Base-by-base conservation (phyloP, 371 early-diverging fungal genomes). In the Chytridiales sp. region DNA sequence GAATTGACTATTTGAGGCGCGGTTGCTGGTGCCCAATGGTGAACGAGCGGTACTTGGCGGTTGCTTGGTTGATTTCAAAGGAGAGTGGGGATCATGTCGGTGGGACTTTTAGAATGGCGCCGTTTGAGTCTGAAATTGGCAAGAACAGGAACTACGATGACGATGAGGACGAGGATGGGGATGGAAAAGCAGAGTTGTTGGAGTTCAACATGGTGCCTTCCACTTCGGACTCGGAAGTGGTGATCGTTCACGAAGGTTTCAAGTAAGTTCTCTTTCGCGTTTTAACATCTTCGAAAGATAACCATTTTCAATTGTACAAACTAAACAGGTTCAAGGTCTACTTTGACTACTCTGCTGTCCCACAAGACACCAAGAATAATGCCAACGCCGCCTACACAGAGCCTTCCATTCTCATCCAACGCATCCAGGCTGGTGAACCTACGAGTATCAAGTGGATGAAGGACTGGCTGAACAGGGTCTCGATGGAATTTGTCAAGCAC, bases 181-280 rank as follows among this genome's bases (percentile, higher is more conserved):
- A 50, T 26, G 8, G 27, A 26, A 52, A 38, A 29, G 40, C 13
- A 40, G n/a, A n/a, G n/a, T n/a, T n/a, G n/a, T n/a, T n/a, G n/a
- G 17, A 34, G 9, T 22, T 66, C 47, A 30, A n/a, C 31, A 60
- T 61, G 21, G 50, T 51, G 17, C 24, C 26, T 57, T 24, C 36
- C 27, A 22, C 32, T 27, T 53, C 34, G 24, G 54, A 58, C 17
- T 0, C n/a, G 17, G 52, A 27, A 1, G 60, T 60, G 11, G 36
- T 55, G 54, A 60, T 31, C 46, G 48, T 38, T 13, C 26, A 38
- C 38, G 44, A 44, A 9, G 60, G 52, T 22, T 76, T 74, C 61
- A 74, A 72, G n/a, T n/a, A n/a, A n/a, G n/a, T n/a, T n/a, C n/a
- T 56, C 61, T 78, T 24, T 57, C 76, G 6, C 78, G 76, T 11